Percentiles rank a stretch among this genome's conserved stretches.
These are phyloP conservation scores for Petasospora fabianii DNA, from an alignment of 1,139 yeast genomes.

Conservation along the genomic window DNA sequence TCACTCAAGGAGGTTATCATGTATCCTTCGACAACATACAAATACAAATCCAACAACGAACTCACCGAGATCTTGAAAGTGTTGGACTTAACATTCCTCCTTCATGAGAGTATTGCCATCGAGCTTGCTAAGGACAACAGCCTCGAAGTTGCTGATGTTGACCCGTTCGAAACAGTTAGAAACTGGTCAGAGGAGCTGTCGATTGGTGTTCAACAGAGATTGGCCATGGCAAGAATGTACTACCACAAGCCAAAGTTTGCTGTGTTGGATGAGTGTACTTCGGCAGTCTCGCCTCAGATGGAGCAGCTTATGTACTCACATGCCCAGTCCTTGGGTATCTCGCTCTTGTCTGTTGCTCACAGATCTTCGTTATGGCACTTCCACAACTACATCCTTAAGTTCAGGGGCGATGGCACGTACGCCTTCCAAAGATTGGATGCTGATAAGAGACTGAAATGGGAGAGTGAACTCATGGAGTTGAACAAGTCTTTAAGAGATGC, in stretches of 20 bases:
- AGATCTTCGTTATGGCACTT: conserved; percentile 92
- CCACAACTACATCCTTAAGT: conserved; percentile 77
- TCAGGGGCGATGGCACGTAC: conserved; percentile 80
- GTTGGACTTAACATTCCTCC: conserved; percentile 55
- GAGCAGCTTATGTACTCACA: conserved; percentile 86
- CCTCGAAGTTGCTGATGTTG: conserved; percentile 27
- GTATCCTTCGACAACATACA: conserved; percentile 63
- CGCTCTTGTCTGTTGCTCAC: conserved; percentile 87
- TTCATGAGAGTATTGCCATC: conserved; percentile 36
- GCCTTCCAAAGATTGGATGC: conserved; percentile 69
- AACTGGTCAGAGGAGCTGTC: conserved; percentile 91
- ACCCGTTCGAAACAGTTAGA: conserved; percentile 63
- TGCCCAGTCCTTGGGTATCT: conserved; percentile 77
- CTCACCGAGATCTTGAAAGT: conserved; percentile 58
- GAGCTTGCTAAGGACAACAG: conserved; percentile 28
- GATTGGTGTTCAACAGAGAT: conserved; percentile 88
- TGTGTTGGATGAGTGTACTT: conserved; percentile 92
- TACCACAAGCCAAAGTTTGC: conserved; percentile 92
- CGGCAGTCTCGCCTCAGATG: conserved; percentile 88
- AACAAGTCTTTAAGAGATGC: conserved; percentile 62
- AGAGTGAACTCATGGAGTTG: conserved; percentile 64
- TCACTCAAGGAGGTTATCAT: conserved; percentile 83
- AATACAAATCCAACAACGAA: conserved; percentile 53
- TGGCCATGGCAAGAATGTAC: conserved; percentile 90
- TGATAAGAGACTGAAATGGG: conserved; percentile 59